Conservation (phyloP, 2,329 filamentous ascomycete species). For the Taxawa tesnikishii region DNA sequence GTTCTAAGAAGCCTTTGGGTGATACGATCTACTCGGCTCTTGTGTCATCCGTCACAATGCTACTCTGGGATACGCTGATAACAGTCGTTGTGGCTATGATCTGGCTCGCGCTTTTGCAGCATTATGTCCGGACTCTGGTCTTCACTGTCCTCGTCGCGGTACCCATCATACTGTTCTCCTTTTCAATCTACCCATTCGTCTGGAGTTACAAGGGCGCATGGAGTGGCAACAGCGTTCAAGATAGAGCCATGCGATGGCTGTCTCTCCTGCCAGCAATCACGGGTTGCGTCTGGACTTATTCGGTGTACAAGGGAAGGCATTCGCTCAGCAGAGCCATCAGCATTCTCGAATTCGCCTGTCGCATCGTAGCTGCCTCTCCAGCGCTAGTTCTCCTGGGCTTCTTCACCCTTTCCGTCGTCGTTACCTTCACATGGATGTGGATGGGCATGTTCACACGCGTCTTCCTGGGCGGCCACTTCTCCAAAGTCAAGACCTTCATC, state of each 20-base stretch:
- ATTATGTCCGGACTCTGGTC: conserved; percentile 77
- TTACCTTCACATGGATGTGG: conserved; percentile 92
- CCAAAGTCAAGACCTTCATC: conserved; percentile 51
- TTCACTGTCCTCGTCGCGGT: conserved; percentile 71
- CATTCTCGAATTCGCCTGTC: conserved; percentile 84
- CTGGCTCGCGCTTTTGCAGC: conserved; percentile 80
- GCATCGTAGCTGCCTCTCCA: conserved; percentile 74
- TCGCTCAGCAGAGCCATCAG: conserved; percentile 72
- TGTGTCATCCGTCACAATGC: conserved; percentile 74
- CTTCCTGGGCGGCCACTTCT: conserved; percentile 83
- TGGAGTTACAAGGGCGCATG: conserved; percentile 73
- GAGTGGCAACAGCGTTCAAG: conserved; percentile 69
- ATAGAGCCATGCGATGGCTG: conserved; percentile 77
- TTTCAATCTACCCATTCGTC: conserved; percentile 82
- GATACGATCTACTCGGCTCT: conserved; percentile 92
- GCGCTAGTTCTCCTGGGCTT: conserved; percentile 77
- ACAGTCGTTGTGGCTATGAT: conserved; percentile 76
- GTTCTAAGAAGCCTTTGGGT: conserved; percentile 59
- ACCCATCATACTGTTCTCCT: conserved; percentile 74
- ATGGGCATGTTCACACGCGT: conserved; percentile 91
- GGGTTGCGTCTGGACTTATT: conserved; percentile 69
- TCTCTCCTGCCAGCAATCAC: conserved; percentile 64
- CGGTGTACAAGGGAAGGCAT: conserved; percentile 67
- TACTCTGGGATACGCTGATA: conserved; percentile 85
- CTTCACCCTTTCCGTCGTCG: conserved; percentile 58